Evolutionary conservation across 805 yeast species (phyloP).

Genomic region (Suhomyces emberorum): DNA sequence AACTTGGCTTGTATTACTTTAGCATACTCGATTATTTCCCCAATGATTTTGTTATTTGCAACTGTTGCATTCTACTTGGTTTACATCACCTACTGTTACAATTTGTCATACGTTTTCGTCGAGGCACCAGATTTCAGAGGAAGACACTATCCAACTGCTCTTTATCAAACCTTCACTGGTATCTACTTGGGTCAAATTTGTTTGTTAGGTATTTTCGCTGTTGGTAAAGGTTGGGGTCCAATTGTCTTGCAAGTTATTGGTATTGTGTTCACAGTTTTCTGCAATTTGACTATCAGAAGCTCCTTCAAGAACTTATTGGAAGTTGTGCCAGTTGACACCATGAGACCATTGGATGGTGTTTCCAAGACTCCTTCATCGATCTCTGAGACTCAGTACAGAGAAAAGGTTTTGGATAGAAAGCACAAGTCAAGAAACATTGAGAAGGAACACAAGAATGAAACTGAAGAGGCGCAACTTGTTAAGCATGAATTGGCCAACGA

Average conservation of each 20-base stretch:
- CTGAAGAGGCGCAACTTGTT: conserved; percentile 17
- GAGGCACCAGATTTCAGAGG: conserved; percentile 79
- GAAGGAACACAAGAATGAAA: conserved; percentile 14
- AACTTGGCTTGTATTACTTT: conserved; percentile 66
- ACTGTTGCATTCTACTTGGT: conserved; percentile 65
- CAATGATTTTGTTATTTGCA: conserved; percentile 75
- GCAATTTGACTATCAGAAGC: conserved; percentile 58
- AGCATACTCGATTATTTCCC: conserved; percentile 73
- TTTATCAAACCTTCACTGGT: conserved; percentile 86
- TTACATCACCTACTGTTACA: conserved; percentile 77
- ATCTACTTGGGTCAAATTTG: conserved; percentile 85
- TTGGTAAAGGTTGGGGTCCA: conserved; percentile 96
- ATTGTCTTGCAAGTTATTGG: conserved; percentile 70
- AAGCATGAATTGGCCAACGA: conserved; percentile 11
- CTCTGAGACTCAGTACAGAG: conserved; percentile 27
- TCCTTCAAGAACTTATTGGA: conserved; percentile 65
- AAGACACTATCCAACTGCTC: conserved; percentile 78
- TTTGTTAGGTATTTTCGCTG: conserved; percentile 79
- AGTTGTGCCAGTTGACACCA: conserved; percentile 64
- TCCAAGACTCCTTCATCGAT: conserved; percentile 56
- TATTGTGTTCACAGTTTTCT: conserved; percentile 60
- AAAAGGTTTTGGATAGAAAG: conserved; percentile 27
- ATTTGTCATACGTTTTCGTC: conserved; percentile 63
- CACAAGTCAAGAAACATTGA: conserved; percentile 1
- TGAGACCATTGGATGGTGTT: conserved; percentile 74